These are phyloP conservation scores for Patellifolia procumbens DNA, from an alignment of 179 eudicot genomes.

Conservation along the genomic window DNA sequence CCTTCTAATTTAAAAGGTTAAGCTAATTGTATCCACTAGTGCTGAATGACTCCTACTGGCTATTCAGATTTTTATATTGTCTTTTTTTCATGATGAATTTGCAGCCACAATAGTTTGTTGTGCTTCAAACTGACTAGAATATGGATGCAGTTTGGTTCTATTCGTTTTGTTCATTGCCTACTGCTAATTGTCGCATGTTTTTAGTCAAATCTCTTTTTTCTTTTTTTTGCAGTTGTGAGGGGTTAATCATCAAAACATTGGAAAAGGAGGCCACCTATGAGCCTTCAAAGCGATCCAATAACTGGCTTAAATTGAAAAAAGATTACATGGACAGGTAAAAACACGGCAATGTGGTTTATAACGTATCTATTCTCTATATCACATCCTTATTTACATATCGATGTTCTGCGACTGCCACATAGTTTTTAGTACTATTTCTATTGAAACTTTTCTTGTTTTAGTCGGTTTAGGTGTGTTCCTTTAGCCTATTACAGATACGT, in stretches of 20 bases:
- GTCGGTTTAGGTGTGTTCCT: background rate
- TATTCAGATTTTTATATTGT: background rate
- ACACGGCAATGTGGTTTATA: background rate
- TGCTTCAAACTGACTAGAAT: slow-evolving; percentile 2
- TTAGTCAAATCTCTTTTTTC: slow-evolving; percentile 1
- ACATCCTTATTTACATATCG: background rate
- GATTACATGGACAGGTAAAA: slow-evolving; percentile 90
- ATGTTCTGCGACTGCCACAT: background rate
- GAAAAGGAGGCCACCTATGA: slow-evolving; percentile 93
- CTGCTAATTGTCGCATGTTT: background rate
- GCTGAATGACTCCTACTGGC: background rate
- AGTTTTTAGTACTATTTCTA: background rate
- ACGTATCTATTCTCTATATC: background rate
- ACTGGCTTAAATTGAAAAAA: slow-evolving; percentile 94
- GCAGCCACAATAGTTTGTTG: background rate
- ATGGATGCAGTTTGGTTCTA: background rate
- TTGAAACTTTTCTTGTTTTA: background rate
- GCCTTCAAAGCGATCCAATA: slow-evolving; percentile 92
- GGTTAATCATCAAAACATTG: slow-evolving; percentile 92
- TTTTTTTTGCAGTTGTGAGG: slow-evolving; percentile 70
- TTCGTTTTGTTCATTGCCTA: background rate
- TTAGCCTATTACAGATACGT: background rate
- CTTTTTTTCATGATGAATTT: background rate
- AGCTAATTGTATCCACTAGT: background rate
- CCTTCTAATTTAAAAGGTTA: background rate